Conservation (phyloP, 768 basidiomycete species). For the Amanita thiersii region DNA sequence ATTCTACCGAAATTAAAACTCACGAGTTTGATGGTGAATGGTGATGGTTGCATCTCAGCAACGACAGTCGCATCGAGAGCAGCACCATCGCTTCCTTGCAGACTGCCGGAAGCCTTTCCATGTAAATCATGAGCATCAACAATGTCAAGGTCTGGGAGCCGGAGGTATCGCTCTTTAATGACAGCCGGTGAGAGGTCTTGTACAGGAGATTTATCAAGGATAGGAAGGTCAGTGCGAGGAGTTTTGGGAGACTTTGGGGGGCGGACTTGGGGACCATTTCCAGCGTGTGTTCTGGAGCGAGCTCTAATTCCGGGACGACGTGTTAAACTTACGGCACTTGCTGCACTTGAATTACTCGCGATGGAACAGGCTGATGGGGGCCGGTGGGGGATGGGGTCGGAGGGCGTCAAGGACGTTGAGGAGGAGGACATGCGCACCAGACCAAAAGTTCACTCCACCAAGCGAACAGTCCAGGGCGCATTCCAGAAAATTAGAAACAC, state of each 20-base stretch:
- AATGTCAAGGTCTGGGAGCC: conserved; percentile 2
- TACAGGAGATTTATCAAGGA: conserved; percentile 18
- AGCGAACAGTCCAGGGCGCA: conserved; percentile 10
- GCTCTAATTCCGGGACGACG: conserved; percentile 47
- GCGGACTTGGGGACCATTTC: conserved; percentile 17
- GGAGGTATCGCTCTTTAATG: conserved; percentile 12
- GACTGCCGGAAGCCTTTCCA: conserved; percentile 18
- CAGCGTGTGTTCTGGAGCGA: conserved; percentile 38
- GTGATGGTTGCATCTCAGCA: conserved; percentile 19
- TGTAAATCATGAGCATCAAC: conserved; percentile 14
- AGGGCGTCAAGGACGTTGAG: conserved; percentile 16
- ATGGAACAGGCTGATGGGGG: conserved; percentile 38
- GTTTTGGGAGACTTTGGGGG: conserved; percentile 17
- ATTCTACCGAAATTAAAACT: conserved; percentile 14
- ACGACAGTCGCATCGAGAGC: conserved; percentile 22
- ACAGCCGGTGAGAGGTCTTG: conserved; percentile 16
- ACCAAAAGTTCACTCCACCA: conserved; percentile 2
- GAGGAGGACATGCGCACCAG: conserved; percentile 16
- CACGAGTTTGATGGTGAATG: conserved; percentile 25
- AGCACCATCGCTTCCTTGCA: conserved; percentile 15
- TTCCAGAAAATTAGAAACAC: conserved; percentile 6
- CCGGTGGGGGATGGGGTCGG: conserved; percentile 18
- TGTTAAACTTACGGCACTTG: conserved; percentile 40
- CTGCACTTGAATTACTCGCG: conserved; percentile 41
- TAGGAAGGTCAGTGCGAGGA: conserved; percentile 25